A percentile compares a stretch with the other conserved stretches of the same genome.
phyloP scores from a whole-genome alignment of 169 alveolate species.

The Eimeria praecox region DNA sequence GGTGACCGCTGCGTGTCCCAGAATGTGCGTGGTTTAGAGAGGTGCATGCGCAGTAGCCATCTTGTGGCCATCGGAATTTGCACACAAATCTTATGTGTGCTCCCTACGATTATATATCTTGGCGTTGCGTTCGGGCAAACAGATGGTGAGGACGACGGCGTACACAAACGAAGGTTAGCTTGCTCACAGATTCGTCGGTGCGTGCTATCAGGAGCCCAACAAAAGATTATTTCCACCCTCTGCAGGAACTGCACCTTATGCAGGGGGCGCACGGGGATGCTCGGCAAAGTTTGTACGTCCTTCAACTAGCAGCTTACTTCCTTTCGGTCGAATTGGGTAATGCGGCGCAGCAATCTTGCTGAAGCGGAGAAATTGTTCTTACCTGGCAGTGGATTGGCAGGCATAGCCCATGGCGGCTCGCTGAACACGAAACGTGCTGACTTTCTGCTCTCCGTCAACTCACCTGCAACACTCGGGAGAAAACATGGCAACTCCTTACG shows the following conservation, averaged over 20 bases:
- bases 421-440: neutral
- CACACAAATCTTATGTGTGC: neutral
- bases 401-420: neutral
- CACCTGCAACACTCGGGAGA: neutral
- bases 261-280: neutral
- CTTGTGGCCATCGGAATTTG: too few relatives aligned
- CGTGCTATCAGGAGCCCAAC: neutral
- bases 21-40: neutral
- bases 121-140: neutral
- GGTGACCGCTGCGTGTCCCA: neutral
- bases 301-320: neutral
- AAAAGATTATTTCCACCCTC: neutral
- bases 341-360: neutral
- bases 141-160: neutral
- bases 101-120: neutral
- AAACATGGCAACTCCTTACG: neutral
- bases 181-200: neutral
- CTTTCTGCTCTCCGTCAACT: neutral
- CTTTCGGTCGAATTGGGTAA: neutral
- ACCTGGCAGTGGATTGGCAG: neutral
- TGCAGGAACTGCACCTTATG: neutral
- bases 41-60: neutral
- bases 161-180: neutral
- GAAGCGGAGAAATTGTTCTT: neutral
- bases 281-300: neutral